A percentile compares a stretch with the other conserved stretches of the same genome.
These are phyloP conservation scores for Tulasnella sp. DNA, from an alignment of 768 basidiomycete genomes.

Conservation along the genomic window DNA sequence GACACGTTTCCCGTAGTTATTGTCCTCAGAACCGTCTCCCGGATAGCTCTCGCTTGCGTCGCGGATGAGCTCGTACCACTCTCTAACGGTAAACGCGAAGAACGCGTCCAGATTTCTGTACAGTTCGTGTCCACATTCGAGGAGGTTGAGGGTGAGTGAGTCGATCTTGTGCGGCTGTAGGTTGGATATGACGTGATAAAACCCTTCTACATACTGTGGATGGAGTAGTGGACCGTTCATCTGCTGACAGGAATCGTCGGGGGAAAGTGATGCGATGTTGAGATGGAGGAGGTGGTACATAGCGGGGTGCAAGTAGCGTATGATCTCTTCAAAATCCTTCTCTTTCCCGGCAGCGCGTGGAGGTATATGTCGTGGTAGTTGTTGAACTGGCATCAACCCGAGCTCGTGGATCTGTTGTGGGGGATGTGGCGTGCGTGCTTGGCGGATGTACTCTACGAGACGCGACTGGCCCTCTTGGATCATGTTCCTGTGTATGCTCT, in stretches of 20 bases:
- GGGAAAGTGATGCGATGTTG: not conserved
- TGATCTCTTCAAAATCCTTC: not conserved
- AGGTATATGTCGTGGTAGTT: not conserved
- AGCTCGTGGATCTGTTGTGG: not conserved
- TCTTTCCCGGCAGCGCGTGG: not conserved
- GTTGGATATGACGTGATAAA: not conserved
- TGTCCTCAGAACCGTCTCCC: not conserved
- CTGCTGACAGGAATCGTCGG: not conserved
- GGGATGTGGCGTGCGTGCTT: not conserved
- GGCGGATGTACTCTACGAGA: too few species aligned
- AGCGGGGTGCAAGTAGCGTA: conserved; percentile 3
- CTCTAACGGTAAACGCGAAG: not conserved
- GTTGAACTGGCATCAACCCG: not conserved
- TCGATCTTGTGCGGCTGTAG: not conserved
- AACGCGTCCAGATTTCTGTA: not conserved
- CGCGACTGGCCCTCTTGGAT: too few species aligned
- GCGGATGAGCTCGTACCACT: not conserved
- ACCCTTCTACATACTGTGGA: not conserved
- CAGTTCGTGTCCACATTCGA: not conserved
- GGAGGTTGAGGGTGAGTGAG: not conserved
- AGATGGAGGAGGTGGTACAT: not conserved
- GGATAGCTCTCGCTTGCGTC: not conserved
- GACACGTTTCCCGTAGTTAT: not conserved
- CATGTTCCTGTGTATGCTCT: too few species aligned
- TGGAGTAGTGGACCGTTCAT: not conserved